Conservation (phyloP, 331 rosid genomes). For the Acacia pycnantha region DNA sequence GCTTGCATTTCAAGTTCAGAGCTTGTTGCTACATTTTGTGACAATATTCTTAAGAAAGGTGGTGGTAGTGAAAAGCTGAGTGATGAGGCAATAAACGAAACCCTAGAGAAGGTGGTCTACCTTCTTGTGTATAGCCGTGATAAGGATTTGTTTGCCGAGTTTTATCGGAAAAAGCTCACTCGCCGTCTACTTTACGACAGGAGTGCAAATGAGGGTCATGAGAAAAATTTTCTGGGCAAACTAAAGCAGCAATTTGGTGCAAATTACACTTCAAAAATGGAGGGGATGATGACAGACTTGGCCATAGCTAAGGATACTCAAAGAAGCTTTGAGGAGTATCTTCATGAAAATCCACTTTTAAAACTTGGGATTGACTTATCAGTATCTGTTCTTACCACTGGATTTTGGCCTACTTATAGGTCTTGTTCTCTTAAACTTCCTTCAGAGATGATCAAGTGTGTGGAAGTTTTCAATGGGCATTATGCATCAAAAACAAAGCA, state of each 20-base stretch:
- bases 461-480: not conserved
- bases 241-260: not conserved
- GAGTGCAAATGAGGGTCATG: not conserved
- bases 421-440: not conserved
- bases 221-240: not conserved
- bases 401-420: not conserved
- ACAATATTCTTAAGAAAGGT: not conserved
- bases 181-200: not conserved
- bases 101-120: not conserved
- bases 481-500: not conserved
- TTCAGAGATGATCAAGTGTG: not conserved
- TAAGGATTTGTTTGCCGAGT: not conserved
- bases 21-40: not conserved
- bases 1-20: not conserved
- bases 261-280: not conserved
- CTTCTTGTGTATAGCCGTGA: not conserved
- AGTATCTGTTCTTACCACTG: not conserved
- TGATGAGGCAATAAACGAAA: not conserved
- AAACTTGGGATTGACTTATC: not conserved
- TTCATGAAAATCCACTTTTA: not conserved
- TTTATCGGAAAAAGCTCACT: not conserved
- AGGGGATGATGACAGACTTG: not conserved
- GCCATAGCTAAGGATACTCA: not conserved
- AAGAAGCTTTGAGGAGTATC: not conserved
- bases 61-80: not conserved